Base-by-base conservation (phyloP, 1,139 yeast genomes). In the Diutina pseudorugosa region DNA sequence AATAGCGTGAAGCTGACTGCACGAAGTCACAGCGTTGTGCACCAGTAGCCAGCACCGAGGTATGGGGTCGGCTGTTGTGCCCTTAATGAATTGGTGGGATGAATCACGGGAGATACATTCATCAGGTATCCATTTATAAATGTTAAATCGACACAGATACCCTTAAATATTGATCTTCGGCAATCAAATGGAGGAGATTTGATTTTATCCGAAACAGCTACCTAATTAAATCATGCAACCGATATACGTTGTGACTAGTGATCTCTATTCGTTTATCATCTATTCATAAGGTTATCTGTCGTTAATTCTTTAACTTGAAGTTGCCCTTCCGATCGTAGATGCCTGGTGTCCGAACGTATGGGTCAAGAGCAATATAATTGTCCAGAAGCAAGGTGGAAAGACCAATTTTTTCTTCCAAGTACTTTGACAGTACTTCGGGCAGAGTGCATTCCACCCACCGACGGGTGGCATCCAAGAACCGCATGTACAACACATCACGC, bases 311-410 rank as follows among this genome's bases (percentile, higher is more conserved):
- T 6, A 45, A 18, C 8, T 25, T 45, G 20, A 45, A 27, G 7
- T 23, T 27, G 36, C 58, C 59, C 40, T 56, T 68, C 57, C 89
- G 75, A 64, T 89, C 96, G 62, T 76, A 84, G 40, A 77, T 66
- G 25, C 85, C 77, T 60, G 85, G 78, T 41, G 85, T 79, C 62
- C 96, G 79, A 48, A 85, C 65, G 60, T 83, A 86, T 0, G 91
- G 89, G 62, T 89, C 96, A 53, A 84, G 65, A 48, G 67, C 63
- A 62, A 75, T 71, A 66, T 83, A 89, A 62, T 85, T 83, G 33
- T 69, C 65, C 18, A 77, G 69, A 49, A 87, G 62, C 56, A 76
- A 67, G 42, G 66, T 67, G 51, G 84, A 80, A 23, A 82, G 52
- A 19, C 68, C 66, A 41, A 77, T 67, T 66, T 85, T 80, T 58